A percentile compares a stretch with the other conserved stretches of the same genome.
phyloP scores from a whole-genome alignment of 495 filamentous ascomycete genomes.

The Penicillium manginii region DNA sequence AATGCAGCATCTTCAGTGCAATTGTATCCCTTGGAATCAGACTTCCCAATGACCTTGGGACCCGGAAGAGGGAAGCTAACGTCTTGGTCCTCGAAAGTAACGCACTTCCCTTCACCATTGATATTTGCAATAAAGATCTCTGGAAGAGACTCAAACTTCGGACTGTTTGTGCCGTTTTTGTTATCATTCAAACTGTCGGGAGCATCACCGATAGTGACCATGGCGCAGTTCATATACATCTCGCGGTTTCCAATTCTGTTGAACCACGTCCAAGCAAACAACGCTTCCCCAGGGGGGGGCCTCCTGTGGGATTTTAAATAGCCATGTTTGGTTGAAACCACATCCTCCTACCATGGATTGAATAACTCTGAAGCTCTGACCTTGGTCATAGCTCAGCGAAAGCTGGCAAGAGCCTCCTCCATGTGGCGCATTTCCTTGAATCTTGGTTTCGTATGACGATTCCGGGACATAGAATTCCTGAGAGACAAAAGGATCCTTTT shows the following conservation, averaged over 20 bases:
- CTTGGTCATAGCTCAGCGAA: conserved; percentile 46
- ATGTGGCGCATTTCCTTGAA: conserved; percentile 57
- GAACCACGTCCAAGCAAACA: conserved; percentile 46
- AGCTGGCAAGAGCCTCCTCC: conserved; percentile 51
- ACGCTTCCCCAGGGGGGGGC: conserved; percentile 8
- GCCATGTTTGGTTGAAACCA: conserved; percentile 7
- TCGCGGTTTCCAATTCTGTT: conserved; percentile 60
- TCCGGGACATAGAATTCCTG: conserved; percentile 46
- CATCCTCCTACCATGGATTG: conserved; percentile 46
- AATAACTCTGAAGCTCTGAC: conserved; percentile 38
- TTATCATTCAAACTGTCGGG: conserved; percentile 6
- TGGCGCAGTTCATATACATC: conserved; percentile 68
- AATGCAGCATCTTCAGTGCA: conserved; percentile 35
- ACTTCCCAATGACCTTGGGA: conserved; percentile 54
- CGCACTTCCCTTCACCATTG: conserved; percentile 51
- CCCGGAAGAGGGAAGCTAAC: conserved; percentile 70
- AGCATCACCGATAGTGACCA: conserved; percentile 44
- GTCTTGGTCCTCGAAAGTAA: conserved; percentile 56
- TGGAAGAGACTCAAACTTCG: conserved; percentile 51
- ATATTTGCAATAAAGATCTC: conserved; percentile 78
- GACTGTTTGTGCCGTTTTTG: conserved; percentile 4
- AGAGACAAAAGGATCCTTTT: conserved; percentile 22
- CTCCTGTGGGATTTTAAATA: conserved; percentile 8
- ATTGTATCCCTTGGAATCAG: conserved; percentile 35
- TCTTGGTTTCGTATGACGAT: conserved; percentile 57